Percentiles rank a stretch among this genome's conserved stretches.
Conservation (phyloP, 192 early-diverging fungal species). For the Coemansia sp. region DNA sequence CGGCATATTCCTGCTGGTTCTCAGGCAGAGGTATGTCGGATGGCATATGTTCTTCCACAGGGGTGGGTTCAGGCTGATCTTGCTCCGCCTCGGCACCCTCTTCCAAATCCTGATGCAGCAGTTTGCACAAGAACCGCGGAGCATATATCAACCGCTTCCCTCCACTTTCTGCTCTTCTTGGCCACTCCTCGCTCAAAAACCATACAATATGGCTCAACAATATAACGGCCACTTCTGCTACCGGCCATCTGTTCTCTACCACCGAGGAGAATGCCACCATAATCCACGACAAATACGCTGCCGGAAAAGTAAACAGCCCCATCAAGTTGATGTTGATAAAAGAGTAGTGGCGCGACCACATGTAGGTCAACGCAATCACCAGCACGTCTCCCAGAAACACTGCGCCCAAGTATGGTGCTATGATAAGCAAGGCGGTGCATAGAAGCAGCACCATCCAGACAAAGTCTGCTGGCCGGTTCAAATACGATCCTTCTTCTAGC, state of each 20-base stretch:
- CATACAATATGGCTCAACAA: constrained; percentile 91
- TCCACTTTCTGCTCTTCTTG: constrained; percentile 60
- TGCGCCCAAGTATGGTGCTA: constrained; percentile 47
- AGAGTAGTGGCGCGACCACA: constrained; percentile 98
- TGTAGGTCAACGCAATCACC: constrained; percentile 83
- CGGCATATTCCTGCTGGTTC: no score
- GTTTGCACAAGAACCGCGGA: constrained; percentile 28
- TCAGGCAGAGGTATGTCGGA: no score
- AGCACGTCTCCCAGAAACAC: constrained; percentile 82
- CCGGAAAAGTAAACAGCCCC: constrained; percentile 86
- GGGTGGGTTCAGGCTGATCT: neutral
- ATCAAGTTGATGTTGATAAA: constrained; percentile 82
- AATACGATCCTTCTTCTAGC: constrained; percentile 92
- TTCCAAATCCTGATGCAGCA: constrained; percentile 28
- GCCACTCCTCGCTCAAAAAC: constrained; percentile 95
- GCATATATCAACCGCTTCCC: constrained; percentile 23
- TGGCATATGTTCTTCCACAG: no score
- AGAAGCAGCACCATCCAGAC: constrained; percentile 82
- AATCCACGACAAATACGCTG: constrained; percentile 90
- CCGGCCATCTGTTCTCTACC: constrained; percentile 68
- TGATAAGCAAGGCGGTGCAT: constrained; percentile 55
- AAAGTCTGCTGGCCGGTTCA: constrained; percentile 88
- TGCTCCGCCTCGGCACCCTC: neutral
- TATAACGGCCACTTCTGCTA: constrained; percentile 79
- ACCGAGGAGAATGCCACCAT: constrained; percentile 82